Conservation (phyloP, 331 rosid genomes). For the Acacia pycnantha region DNA sequence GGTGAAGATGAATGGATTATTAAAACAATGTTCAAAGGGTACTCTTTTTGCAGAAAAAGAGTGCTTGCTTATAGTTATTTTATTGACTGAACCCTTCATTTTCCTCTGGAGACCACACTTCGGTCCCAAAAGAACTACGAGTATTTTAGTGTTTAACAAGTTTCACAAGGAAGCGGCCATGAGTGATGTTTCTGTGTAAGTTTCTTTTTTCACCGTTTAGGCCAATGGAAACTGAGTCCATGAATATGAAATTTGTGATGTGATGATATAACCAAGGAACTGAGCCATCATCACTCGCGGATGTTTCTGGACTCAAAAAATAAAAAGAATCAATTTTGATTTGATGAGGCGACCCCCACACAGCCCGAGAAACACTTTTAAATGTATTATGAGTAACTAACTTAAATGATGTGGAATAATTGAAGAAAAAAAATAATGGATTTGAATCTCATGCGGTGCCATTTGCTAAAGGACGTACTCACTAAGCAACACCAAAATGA, state of each 20-base stretch:
- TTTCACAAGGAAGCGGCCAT: not conserved
- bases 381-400: not conserved
- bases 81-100: not conserved
- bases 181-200: not conserved
- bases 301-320: not conserved
- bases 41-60: not conserved
- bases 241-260: conserved; percentile 4
- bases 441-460: conserved; percentile 29
- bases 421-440: not conserved
- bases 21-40: not conserved
- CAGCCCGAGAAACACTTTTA: not conserved
- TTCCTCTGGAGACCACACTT: not conserved
- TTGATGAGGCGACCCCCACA: not conserved
- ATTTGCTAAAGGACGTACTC: conserved; percentile 36
- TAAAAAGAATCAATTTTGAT: not conserved
- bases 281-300: not conserved
- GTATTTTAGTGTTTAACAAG: conserved; percentile 6
- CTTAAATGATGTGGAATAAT: conserved; percentile 23
- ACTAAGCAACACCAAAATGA: conserved; percentile 36
- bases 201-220: not conserved
- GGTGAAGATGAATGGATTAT: not conserved
- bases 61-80: not conserved
- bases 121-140: not conserved
- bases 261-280: conserved; percentile 21
- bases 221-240: not conserved